Evolutionary conservation across 768 basidiomycete species (phyloP).

Genomic region (Lanmaoa rubissima): DNA sequence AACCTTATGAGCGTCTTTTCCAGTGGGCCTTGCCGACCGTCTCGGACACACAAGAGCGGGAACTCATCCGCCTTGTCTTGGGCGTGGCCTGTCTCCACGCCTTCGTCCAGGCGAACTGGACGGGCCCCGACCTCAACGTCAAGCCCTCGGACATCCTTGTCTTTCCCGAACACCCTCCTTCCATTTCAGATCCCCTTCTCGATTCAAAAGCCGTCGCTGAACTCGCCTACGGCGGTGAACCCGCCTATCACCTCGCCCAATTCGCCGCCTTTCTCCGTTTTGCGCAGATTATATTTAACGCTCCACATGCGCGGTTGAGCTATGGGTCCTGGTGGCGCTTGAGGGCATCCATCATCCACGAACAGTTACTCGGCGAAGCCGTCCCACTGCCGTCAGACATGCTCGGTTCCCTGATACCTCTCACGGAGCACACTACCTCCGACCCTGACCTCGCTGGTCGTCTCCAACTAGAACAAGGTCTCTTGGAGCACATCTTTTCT

Average conservation of each 20-base stretch:
- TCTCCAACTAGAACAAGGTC: slow-evolving; percentile 71
- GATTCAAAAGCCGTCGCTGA: slow-evolving; percentile 68
- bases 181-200: slow-evolving; percentile 47
- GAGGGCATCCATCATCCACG: slow-evolving; percentile 68
- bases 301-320: slow-evolving; percentile 46
- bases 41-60: slow-evolving; percentile 41
- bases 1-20: slow-evolving; percentile 39
- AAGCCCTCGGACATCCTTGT: slow-evolving; percentile 39
- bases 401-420: slow-evolving; percentile 40
- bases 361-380: slow-evolving; percentile 78
- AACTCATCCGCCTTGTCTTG: slow-evolving; percentile 57
- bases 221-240: slow-evolving; percentile 86
- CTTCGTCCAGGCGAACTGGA: slow-evolving; percentile 95
- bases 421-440: slow-evolving; percentile 39
- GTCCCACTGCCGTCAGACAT: slow-evolving; percentile 52
- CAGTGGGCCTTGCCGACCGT: slow-evolving; percentile 29
- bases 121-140: slow-evolving; percentile 81
- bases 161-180: slow-evolving; percentile 32
- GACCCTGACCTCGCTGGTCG: slow-evolving; percentile 68
- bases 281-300: slow-evolving; percentile 65
- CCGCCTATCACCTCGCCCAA: slow-evolving; percentile 87
- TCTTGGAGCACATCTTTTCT: slow-evolving; percentile 71
- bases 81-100: slow-evolving; percentile 83
- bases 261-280: slow-evolving; percentile 69
- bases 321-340: slow-evolving; percentile 81